Base-by-base conservation (phyloP, 2,329 filamentous ascomycete species). In the Tolypocladium cylindrosporum region DNA sequence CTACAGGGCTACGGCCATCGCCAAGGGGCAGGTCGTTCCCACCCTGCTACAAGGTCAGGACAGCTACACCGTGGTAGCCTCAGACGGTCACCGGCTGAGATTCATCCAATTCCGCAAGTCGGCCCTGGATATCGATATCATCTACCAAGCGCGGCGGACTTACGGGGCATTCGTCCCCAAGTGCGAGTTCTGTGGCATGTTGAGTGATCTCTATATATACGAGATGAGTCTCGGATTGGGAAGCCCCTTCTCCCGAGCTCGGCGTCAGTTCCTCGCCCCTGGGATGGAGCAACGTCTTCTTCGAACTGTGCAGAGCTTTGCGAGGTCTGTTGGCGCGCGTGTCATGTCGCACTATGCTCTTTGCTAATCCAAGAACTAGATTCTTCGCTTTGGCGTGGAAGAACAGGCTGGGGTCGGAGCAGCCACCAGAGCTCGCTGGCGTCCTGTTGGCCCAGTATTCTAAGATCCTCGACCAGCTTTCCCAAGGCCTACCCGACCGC, bases 351-450 rank as follows among this genome's bases (percentile, higher is more conserved):
- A 39, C 42, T 55, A 16, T 24, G 19, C 16, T 27, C 50, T 13
- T 58, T 31, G 6, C 27, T 48, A 37, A 48, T 21, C 14, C 11
- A 52, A 21, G 40, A n/a, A 57, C 54, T 58, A 64, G 62, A 52
- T 63, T 65, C 54, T 64, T 65, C 55, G 61, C 62, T 55, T 57
- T 48, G 10, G 62, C 61, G n/a, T 65, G 61, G 60, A 55, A 40
- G 11, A 61, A 62, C 31, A 52, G 45, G 45, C 45, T 27, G 7
- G 24, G 27, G 21, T n/a, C n/a, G 50, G 39, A 53, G 50, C 50
- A 53, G 50, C 11, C 34, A 21, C 50, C 50, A 19, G 34, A 53
- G 7, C 14, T n/a, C 19, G 50, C 50, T 19, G 7, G 19, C 27
- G 50, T 1, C 3, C 59, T 62, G 43, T 39, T 43, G 3, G 56